Evolutionary conservation across 306 rosid species (phyloP).

Genomic region (Cotoneaster glaucophyllus): DNA sequence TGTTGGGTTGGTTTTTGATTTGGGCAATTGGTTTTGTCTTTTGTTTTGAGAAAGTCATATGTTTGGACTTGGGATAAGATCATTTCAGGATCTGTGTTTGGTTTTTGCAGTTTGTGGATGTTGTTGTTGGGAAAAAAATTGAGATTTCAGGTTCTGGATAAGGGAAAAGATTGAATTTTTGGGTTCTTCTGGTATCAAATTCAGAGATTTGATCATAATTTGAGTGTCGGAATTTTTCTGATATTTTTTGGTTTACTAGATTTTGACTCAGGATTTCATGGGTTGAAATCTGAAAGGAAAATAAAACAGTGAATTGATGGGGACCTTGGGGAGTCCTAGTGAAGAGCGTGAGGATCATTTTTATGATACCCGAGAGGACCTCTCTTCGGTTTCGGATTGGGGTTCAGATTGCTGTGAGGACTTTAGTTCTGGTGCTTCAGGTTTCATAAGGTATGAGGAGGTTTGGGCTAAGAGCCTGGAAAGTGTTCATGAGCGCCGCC

Average conservation of each 20-base stretch:
- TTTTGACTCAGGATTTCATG: constrained; percentile 30
- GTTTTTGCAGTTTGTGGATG: not conserved
- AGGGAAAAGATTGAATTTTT: not conserved
- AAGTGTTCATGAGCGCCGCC: constrained; percentile 56
- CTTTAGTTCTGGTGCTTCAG: constrained; percentile 29
- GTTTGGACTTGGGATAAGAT: not conserved
- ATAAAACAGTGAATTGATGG: constrained; percentile 18
- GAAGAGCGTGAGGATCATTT: constrained; percentile 47
- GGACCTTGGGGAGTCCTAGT: constrained; percentile 18
- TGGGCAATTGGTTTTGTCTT: not conserved
- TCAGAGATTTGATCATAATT: constrained; percentile 6
- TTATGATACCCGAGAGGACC: constrained; percentile 67
- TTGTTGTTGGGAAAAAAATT: not conserved
- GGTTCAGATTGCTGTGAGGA: constrained; percentile 42
- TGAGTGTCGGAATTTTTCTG: constrained; percentile 4
- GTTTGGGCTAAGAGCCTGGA: constrained; percentile 39
- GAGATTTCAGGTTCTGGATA: not conserved
- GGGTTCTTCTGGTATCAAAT: not conserved
- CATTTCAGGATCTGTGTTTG: constrained; percentile 4
- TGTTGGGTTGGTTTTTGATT: constrained; percentile 2
- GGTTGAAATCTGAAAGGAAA: constrained; percentile 2
- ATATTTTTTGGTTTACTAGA: not conserved
- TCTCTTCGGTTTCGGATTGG: constrained; percentile 60
- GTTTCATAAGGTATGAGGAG: constrained; percentile 24
- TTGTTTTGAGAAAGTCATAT: not conserved